Evolutionary conservation across 2,329 filamentous ascomycete genomes (phyloP), one percentile per base, ranked within the genome.

Genomic region (Septoria petroselini): DNA sequence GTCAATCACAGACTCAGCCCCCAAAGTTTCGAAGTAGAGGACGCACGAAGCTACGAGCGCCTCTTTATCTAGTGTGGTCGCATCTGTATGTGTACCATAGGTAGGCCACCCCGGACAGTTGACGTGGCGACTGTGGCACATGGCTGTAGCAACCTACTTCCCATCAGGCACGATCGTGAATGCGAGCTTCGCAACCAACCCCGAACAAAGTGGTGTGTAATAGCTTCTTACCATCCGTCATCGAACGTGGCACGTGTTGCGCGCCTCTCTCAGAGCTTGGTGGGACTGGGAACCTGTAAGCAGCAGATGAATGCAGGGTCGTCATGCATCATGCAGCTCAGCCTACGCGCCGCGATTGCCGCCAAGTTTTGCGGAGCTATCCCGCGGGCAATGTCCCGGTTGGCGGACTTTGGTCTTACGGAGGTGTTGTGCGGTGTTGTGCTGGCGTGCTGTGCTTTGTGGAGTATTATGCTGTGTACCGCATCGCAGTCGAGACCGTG

Each of bases 351-450:
- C 23, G 37, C 45, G 45, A 19, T 34, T 41, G 39, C 19, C 19
- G 45, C 45, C 43, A 46, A 46, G 43, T 18, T 18, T 29, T 25
- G 15, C 15, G 43, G 19, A 33, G 31, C 34, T 38, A 46, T 46
- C 43, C 33, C 33, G 43, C 43, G 43, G 43, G 34, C 23, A 29
- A 17, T 21, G 27, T 42, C 40, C 40, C 11, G 18, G 40, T 21
- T 33, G 27, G 27, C 40, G 19, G 18, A 27, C 23, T 27, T 27
- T n/a, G n/a, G n/a, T n/a, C 5, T 27, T 38, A 30, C 37, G 17
- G 42, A 19, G 21, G 18, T 40, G 14, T 15, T 38, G 15, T 21
- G 41, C 7, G 34, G 23, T 37, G 33, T 46, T 17, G 21, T 37
- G 46, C 21, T 25, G 15, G 11, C 19, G 23, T 34, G 25, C 44